A percentile compares a stretch with the other conserved stretches of the same genome.
Conservation (phyloP, 176 grass and related monocot species). For the Tuctoria greenei region DNA sequence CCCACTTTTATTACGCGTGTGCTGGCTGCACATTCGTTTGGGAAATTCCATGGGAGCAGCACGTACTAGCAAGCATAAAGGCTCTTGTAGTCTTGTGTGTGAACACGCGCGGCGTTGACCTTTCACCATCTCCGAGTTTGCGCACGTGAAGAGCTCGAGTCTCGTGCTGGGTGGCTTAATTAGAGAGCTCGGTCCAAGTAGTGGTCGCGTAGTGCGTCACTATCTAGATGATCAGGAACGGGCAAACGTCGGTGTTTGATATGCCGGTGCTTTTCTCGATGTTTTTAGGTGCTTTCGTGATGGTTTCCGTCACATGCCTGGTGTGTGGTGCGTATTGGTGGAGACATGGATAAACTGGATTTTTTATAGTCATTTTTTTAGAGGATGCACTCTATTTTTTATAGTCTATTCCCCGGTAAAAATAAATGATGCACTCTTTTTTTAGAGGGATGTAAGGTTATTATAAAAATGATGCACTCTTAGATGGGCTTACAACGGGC, state of each 20-base stretch:
- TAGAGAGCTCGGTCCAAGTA: background rate
- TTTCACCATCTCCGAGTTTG: conserved; percentile 24
- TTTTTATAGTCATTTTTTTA: too few species aligned
- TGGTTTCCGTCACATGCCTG: too few species aligned
- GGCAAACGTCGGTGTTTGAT: conserved; percentile 13
- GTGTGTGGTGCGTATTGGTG: too few species aligned
- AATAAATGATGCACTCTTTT: too few species aligned
- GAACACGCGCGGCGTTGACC: conserved; percentile 42
- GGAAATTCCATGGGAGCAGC: conserved; percentile 17
- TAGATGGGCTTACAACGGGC: background rate
- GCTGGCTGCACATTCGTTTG: background rate
- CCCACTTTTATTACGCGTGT: background rate
- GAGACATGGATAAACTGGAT: background rate
- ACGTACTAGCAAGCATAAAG: too few species aligned
- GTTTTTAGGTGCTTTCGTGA: background rate
- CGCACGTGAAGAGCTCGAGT: conserved; percentile 31
- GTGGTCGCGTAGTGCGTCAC: background rate
- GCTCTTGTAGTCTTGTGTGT: background rate
- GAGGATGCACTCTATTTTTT: too few species aligned
- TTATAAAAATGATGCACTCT: background rate
- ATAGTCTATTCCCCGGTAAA: too few species aligned
- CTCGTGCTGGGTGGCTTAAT: conserved; percentile 1
- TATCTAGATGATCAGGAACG: conserved; percentile 10
- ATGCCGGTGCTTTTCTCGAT: background rate
- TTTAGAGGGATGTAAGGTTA: too few species aligned